Evolutionary conservation across 1,139 yeast genomes (phyloP), one percentile per base, ranked within the genome.

Genomic region (Lizanozyma gosingica): DNA sequence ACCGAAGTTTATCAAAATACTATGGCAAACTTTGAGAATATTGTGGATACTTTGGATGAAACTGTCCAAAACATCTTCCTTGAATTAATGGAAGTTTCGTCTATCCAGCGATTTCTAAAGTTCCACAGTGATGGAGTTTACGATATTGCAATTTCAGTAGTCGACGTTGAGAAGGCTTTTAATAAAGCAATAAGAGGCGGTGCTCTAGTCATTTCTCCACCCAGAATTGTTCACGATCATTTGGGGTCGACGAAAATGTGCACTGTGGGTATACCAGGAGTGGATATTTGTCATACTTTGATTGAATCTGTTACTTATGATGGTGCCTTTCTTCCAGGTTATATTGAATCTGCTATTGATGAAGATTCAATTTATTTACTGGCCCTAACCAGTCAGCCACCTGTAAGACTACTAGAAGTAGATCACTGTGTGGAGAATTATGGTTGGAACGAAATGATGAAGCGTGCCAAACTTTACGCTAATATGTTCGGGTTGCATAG

Each of bases 381-480:
- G 22, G 17, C 35, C 18, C 45, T 53, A 17, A 39, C 52, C 37
- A 38, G 45, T 4, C 48, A 69, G 14, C 72, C 72, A 1, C 54
- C 59, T 2, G 57, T 77, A 14, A 44, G 55, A 0, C 56, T 80
- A 35, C 52, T 51, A 1, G 51, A 55, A 3, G 73, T 85, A 47
- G 95, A 85, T 54, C 95, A 85, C 51, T 80, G 87, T 53, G 95
- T 85, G 14, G 88, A 83, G 47, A 85, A 84, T 57, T 82, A 78
- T 51, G 74, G 74, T 35, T 82, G 90, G 90, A 63, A 78, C 51
- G 65, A 73, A 51, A 78, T 84, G 84, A 68, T 69, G 39, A 50
- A 50, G 1, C 76, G 77, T 1, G 83, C 87, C 45, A 60, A 59
- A 15, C 70, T 74, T 42, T 85, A 85, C 55, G 76, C 79, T 27